A percentile compares a stretch with the other conserved stretches of the same genome.
Conservation (phyloP, 257 asterid species). For the Gynochthodes officinalis region DNA sequence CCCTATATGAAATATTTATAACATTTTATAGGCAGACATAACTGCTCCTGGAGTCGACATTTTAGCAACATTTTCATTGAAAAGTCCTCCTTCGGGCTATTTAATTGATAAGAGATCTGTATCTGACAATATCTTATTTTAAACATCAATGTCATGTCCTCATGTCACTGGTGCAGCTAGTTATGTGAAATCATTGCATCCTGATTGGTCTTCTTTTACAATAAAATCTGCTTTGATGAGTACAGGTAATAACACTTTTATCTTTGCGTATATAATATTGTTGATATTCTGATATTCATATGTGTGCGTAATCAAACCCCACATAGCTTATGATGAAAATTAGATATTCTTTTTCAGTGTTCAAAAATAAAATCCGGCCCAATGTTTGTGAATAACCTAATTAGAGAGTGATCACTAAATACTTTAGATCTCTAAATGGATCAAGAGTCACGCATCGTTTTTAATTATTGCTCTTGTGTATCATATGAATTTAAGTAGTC, state of each 20-base stretch:
- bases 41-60: conserved; percentile 6
- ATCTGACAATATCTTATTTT: conserved; percentile 1
- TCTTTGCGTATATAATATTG: no score
- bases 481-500: no score
- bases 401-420: no score
- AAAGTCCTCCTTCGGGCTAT: not conserved
- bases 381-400: no score
- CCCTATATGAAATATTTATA: no score
- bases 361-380: no score
- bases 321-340: no score
- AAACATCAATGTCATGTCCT: conserved; percentile 29
- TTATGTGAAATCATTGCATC: conserved; percentile 18
- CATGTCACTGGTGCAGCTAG: conserved; percentile 23
- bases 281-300: not conserved
- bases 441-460: no score
- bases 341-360: no score
- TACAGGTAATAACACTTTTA: not conserved
- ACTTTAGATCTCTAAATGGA: no score
- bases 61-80: conserved; percentile 14
- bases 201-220: conserved; percentile 18
- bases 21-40: conserved; percentile 2
- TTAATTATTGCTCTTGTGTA: no score
- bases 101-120: not conserved
- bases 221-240: conserved; percentile 18
- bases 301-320: not conserved